Evolutionary conservation across 345 rosid species (phyloP), one percentile per base, ranked within the genome.

Genomic region (Corchorus capsularis): DNA sequence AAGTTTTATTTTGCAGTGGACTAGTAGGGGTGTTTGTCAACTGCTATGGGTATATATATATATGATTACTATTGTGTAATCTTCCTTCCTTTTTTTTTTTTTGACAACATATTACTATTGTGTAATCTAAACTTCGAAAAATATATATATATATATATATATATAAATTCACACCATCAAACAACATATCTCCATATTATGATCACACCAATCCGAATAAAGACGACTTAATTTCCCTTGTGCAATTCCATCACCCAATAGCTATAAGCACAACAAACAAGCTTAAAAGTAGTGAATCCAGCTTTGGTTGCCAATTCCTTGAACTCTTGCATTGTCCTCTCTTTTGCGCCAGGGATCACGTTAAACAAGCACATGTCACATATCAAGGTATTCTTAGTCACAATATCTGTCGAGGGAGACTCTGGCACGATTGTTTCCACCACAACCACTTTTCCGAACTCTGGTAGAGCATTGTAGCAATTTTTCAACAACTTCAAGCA

Each of bases 401-500:
- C 69, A 63, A 61, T n/a, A 20, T 46, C 47, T 1, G 50, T 78
- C 53, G 71, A 77, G n/a, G 77, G 61, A 16, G 55, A 63, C 49
- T 76, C 79, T 1, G 86, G 82, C 20, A 65, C 54, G 5, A 77
- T 46, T 9, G 53, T 6, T 9, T 82, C 86, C 47, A 84, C 72
- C 0, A 80, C 16, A 12, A 86, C 55, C 73, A 84, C 79, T 49
- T 6, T 84, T 34, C 87, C 87, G 1, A 60, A n/a, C 22, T 77
- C 77, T 2, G 84, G 82, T 14, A 82, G 34, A 1, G 83, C 78
- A 5, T 77, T 55, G 69, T 77, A 80, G 37, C 86, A 80, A 17
- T 80, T 80, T 77, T 77, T 82, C 41, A 86, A 68, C 39, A 86
- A 27, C 81, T 84, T 84, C 64, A 75, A 66, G 69, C 84, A 82